These are phyloP conservation scores for Speleostelium caveatum DNA, from an alignment of 78 protist genomes.

Conservation along the genomic window DNA sequence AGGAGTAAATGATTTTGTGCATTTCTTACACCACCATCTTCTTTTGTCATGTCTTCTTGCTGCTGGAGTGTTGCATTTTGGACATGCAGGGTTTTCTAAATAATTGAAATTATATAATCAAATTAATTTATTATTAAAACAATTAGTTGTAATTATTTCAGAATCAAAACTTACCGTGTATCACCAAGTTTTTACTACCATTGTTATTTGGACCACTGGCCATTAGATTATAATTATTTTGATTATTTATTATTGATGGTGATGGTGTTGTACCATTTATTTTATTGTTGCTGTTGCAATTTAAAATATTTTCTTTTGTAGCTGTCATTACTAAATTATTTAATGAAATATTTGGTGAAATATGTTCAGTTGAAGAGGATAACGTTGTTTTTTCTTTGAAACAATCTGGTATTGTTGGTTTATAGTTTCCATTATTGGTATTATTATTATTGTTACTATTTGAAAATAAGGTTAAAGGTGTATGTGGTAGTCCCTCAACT, in stretches of 20 bases:
- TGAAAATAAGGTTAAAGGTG: background rate
- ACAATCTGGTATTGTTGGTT: background rate
- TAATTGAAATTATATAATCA: background rate
- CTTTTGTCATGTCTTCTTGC: conserved; percentile 78
- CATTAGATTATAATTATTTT: background rate
- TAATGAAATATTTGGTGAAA: background rate
- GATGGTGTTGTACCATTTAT: background rate
- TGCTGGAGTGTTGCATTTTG: conserved; percentile 51
- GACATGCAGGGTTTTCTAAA: conserved; percentile 52
- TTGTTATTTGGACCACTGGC: background rate
- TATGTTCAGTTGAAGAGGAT: background rate
- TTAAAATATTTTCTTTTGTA: no score
- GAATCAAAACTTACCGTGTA: background rate
- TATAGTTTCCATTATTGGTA: no score
- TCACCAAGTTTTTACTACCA: background rate
- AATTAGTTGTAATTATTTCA: background rate
- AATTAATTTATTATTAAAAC: background rate
- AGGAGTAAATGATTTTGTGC: conserved; percentile 77
- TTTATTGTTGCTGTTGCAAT: background rate
- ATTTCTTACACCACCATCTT: conserved; percentile 81
- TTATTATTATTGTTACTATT: no score
- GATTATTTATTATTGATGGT: background rate
- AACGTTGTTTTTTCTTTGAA: background rate
- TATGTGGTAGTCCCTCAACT: background rate
- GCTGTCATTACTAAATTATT: background rate